Evolutionary conservation across 805 yeast genomes (phyloP), one percentile per base, ranked within the genome.

Genomic region (Lipomyces sp.): DNA sequence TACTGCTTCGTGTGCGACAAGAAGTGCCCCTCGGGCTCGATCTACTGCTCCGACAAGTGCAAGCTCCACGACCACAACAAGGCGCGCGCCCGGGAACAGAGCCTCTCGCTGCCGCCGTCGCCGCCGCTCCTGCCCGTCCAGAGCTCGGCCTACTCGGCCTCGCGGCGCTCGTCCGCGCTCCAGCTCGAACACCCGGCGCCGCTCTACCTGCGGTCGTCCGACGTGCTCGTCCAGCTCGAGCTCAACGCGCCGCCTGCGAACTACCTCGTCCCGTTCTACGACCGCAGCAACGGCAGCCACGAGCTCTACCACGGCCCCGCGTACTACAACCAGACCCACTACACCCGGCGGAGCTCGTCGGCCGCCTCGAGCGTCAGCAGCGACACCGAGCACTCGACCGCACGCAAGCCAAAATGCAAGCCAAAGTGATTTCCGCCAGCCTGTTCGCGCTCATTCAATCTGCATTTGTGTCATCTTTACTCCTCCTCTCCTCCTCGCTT

Each of bases 1-100:
- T 79, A 68, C 66, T 79, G 84, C 69, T 70, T 77, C 42, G 81
- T 76, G 50, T 79, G 84, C 66, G 82, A 79, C 60, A 75, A 73
- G 60, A 70, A 72, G 55, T 76, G 79, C 63, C 59, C 72, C 10
- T 62, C 65, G 11, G 72, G 71, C 24, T 59, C 72, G 11, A 73
- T 73, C 48, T 76, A 75, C 68, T 76, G 80, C 67, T 74, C 78
- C 5, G 75, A 73, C 35, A 61, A 61, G 41, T 75, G 80, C 62
- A 68, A 70, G 49, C 51, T 54, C 24, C 47, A 55, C 29, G 74
- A 71, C 39, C 42, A 39, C 33, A 39, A 43, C 13, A 10, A 26
- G 29, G 29, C 29, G 21, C 45, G 29, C 33, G 49, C 52, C 28
- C 37, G 39, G 36, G 16, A 26, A 24, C 47, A 50, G 29, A 14